A percentile compares a stretch with the other conserved stretches of the same genome.
Conservation (phyloP, 208 protist species). For the Porcisia hertigi region DNA sequence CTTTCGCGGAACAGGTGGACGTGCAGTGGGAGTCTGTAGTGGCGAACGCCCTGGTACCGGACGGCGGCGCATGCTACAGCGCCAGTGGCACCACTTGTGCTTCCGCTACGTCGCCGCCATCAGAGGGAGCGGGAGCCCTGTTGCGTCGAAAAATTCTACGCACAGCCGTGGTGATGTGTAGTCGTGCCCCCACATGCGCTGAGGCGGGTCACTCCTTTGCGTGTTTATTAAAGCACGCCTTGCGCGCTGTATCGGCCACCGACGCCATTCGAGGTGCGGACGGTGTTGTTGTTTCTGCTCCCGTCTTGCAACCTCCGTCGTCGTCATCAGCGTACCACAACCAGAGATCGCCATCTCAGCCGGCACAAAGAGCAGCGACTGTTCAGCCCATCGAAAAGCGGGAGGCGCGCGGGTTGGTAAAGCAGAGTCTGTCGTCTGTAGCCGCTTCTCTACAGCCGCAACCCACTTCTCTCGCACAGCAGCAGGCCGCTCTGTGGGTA, state of each 20-base stretch:
- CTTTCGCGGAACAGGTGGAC: conserved; percentile 18
- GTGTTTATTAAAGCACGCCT: conserved; percentile 29
- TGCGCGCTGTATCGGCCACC: conserved; percentile 24
- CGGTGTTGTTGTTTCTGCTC: not conserved
- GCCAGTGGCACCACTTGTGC: not conserved
- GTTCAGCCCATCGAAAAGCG: conserved; percentile 1
- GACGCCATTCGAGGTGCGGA: conserved; percentile 21
- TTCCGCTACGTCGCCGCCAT: not conserved
- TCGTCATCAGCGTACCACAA: not conserved
- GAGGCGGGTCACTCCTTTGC: conserved; percentile 31
- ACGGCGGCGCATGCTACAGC: conserved; percentile 6
- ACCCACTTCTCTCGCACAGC: conserved; percentile 1
- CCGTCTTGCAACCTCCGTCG: not conserved
- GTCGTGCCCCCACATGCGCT: conserved; percentile 10
- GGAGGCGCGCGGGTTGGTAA: not conserved
- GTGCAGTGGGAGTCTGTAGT: conserved; percentile 33
- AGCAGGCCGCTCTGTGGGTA: conserved; percentile 20
- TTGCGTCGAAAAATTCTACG: conserved; percentile 26
- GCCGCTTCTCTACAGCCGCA: not conserved
- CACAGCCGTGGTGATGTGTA: conserved; percentile 28
- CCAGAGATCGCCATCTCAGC: not conserved
- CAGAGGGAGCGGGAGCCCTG: not conserved
- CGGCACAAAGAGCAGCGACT: not conserved
- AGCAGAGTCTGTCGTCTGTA: conserved; percentile 1
- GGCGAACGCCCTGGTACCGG: conserved; percentile 9